phyloP scores from a whole-genome alignment of 2,329 filamentous ascomycete species.

The Stagonosporopsis rhizophila region DNA sequence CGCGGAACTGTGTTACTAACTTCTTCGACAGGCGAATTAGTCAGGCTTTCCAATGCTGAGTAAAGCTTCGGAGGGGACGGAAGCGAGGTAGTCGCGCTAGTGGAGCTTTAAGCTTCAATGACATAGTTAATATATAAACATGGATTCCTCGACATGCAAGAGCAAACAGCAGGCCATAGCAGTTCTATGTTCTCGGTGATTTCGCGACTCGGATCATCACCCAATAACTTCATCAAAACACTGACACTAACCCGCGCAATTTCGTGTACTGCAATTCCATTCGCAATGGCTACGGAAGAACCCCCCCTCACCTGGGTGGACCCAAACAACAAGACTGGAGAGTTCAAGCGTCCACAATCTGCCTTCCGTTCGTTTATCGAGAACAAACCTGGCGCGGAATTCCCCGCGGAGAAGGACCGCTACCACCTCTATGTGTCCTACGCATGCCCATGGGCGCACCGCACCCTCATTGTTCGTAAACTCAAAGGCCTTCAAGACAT shows the following conservation, averaged over 20 bases:
- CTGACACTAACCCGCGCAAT: slow-evolving; percentile 16
- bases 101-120: slow-evolving; percentile 25
- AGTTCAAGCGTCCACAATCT: slow-evolving; percentile 89
- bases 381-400: slow-evolving; percentile 72
- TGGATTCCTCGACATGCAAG: background rate
- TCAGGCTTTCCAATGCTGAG: slow-evolving; percentile 43
- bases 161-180: background rate
- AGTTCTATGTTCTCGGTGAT: slow-evolving; percentile 30
- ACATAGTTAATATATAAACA: slow-evolving; percentile 32
- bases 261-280: slow-evolving; percentile 18
- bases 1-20: slow-evolving; percentile 2
- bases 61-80: slow-evolving; percentile 35
- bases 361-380: slow-evolving; percentile 84
- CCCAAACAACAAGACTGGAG: slow-evolving; percentile 77
- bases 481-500: slow-evolving; percentile 92
- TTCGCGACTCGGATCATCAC: slow-evolving; percentile 22
- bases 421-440: slow-evolving; percentile 97
- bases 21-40: slow-evolving; percentile 24
- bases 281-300: slow-evolving; percentile 35
- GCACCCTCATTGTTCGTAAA: slow-evolving; percentile 84
- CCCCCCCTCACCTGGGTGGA: slow-evolving; percentile 84
- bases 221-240: slow-evolving; percentile 22
- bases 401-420: slow-evolving; percentile 83
- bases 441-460: slow-evolving; percentile 92
- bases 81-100: slow-evolving; percentile 20